These are phyloP conservation scores for Lachancea kluyveri DNA, from an alignment of 805 yeast species.

Conservation along the genomic window DNA sequence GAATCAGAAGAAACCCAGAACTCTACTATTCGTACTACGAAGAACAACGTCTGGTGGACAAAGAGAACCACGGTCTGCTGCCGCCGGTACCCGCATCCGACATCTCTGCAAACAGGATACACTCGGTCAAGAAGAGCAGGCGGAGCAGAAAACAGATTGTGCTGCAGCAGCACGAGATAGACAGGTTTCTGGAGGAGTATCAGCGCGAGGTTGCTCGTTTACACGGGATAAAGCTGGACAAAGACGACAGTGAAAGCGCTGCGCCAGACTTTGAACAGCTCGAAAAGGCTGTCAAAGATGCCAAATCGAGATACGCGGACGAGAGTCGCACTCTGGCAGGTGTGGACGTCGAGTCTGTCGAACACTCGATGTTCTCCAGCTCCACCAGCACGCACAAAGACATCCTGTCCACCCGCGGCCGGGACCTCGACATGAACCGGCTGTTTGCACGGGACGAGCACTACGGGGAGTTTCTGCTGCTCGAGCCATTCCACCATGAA, in stretches of 20 bases:
- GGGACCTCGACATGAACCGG: slow-evolving; percentile 41
- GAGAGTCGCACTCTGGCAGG: slow-evolving; percentile 20
- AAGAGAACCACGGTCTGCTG: slow-evolving; percentile 9
- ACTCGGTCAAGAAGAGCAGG: slow-evolving; percentile 34
- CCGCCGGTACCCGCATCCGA: slow-evolving; percentile 10
- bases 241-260: slow-evolving; percentile 17
- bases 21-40: slow-evolving; percentile 35
- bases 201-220: slow-evolving; percentile 12
- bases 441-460: slow-evolving; percentile 56
- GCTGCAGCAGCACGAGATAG: slow-evolving; percentile 64
- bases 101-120: slow-evolving; percentile 26
- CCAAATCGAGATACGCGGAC: slow-evolving; percentile 28
- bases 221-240: neutral
- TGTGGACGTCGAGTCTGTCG: slow-evolving; percentile 9
- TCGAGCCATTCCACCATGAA: slow-evolving; percentile 42
- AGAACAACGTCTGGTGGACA: slow-evolving; percentile 5
- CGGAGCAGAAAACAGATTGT: slow-evolving; percentile 43
- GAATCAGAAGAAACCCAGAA: slow-evolving; percentile 58
- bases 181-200: slow-evolving; percentile 43
- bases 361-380: slow-evolving; percentile 24
- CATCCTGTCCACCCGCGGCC: slow-evolving; percentile 45
- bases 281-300: slow-evolving; percentile 30
- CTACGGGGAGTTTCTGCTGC: slow-evolving; percentile 60
- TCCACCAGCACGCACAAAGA: slow-evolving; percentile 11
- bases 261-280: slow-evolving; percentile 32